Evolutionary conservation across 495 filamentous ascomycete genomes (phyloP), one percentile per base, ranked within the genome.

Genomic region (Trichoderma virens): DNA sequence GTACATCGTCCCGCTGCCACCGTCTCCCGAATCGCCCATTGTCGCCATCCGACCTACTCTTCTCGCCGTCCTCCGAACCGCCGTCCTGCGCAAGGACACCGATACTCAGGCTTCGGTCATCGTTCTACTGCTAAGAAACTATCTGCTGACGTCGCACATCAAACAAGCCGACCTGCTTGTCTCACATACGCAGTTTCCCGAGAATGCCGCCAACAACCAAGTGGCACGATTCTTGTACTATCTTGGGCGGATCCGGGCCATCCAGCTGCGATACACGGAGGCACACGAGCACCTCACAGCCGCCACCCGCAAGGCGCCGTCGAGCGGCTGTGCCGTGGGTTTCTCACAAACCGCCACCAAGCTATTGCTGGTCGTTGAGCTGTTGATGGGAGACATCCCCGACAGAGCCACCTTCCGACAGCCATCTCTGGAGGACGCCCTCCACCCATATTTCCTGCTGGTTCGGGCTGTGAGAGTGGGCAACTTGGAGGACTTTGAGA

Each of bases 321-420:
- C 93, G 62, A 96, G 89, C 70, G 83, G 88, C 60, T 89, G 89
- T 67, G 94, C 94, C 5, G 85, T 91, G 54, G 94, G 94, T 1
- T 98, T 98, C 76, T 91, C 95, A 68, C 94, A 96, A 71, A 91
- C 92, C 39, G 91, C 95, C 11, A 94, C 90, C 68, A 98, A 98
- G 79, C 82, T 98, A 39, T 77, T 97, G 65, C 85, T 97, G 7
- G 92, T 98, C 11, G 95, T 98, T 9, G 94, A 98, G 77, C 80
- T 98, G 64, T 82, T 98, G 54, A 98, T 98, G 95, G 94, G 94
- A 61, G 94, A 98, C 75, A 98, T 98, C 67, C 94, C 94, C 32
- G 93, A 98, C 70, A 90, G 94, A 63, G 86, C 90, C 3, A 86
- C 92, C 64, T 98, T 98, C 86, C 91, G 94, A 41, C 88, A 91